Evolutionary conservation across 2,329 filamentous ascomycete genomes (phyloP), one percentile per base, ranked within the genome.

Genomic region (Xylaria hypoxylon): DNA sequence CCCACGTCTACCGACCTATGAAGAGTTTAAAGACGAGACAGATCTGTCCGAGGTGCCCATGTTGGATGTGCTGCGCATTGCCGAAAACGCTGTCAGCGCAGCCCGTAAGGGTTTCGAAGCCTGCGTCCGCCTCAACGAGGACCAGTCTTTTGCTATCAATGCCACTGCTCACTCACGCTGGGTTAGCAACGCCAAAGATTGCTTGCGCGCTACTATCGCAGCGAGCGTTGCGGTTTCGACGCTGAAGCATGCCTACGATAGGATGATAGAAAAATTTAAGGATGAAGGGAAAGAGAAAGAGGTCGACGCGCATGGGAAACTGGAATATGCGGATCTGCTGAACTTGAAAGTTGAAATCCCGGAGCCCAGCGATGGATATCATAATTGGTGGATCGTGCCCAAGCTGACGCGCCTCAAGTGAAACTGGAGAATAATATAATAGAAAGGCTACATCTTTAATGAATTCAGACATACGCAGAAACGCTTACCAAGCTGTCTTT

Each of bases 141-240:
- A 80, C 61, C 85, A 87, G 40, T 83, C 85, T 1, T 90, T 89
- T 68, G 84, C 83, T 10, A 80, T 83, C 33, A 84, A 85, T 10
- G 55, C 50, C 3, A 62, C 58, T 5, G 85, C 84, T 50, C 85
- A 91, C 71, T 86, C 85, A 11, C 84, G 87, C 62, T 94, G 91
- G 90, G 76, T 85, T 19, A 80, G 80, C 24, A 83, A 87, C 24
- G 81, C 86, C 11, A 90, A 88, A 76, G 84, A 86, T 67, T 85
- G 85, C 10, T 82, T 92, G 72, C 89, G 88, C 73, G 87, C 90
- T n/a, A 90, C 89, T 70, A 93, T 94, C 67, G 88, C 88, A 8
- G 84, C 90, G 0, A 88, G 87, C 5, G 85, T 94, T 68, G 87
- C 89, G 0, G 84, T 92, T 48, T 84, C 84, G 26, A 83, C 91